Percentiles rank a stretch among this genome's conserved stretches.
Evolutionary conservation across 2,329 filamentous ascomycete species (phyloP).

Genomic region (Escovopsis sp.): DNA sequence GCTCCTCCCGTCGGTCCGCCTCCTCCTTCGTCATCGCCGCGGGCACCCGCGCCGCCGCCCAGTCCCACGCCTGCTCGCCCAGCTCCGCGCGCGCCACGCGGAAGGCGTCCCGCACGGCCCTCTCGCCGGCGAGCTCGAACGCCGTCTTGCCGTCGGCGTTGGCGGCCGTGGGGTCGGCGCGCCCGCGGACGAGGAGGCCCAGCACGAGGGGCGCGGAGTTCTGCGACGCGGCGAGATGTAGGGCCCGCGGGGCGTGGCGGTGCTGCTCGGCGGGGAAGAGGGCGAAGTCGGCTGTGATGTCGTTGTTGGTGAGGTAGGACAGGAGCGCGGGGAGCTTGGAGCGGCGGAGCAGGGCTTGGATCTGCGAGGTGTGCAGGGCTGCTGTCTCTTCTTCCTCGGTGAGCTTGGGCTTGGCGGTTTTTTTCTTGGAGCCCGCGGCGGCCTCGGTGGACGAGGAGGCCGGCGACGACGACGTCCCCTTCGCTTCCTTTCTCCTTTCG

Average conservation of each 20-base stretch:
- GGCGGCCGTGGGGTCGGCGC: constrained; percentile 53
- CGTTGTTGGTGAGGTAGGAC: constrained; percentile 67
- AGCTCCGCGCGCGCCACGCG: constrained; percentile 72
- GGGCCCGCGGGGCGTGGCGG: constrained; percentile 64
- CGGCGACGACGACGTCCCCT: too few relatives aligned
- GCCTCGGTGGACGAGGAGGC: too few relatives aligned
- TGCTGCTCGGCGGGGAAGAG: constrained; percentile 61
- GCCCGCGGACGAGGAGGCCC: constrained; percentile 59
- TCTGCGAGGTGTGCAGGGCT: constrained; percentile 70
- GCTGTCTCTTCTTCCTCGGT: constrained; percentile 75
- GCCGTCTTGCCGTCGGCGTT: constrained; percentile 70
- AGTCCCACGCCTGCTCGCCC: constrained; percentile 62
- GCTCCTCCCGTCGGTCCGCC: constrained; percentile 50
- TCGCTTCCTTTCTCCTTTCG: constrained; percentile 25
- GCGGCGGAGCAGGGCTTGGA: constrained; percentile 75
- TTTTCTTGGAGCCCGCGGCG: constrained; percentile 24
- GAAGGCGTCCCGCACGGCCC: constrained; percentile 78
- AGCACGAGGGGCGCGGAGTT: constrained; percentile 65
- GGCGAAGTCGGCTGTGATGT: constrained; percentile 52
- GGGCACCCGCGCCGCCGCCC: constrained; percentile 63
- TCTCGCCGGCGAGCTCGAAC: constrained; percentile 77
- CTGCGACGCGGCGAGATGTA: constrained; percentile 73
- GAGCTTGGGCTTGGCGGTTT: constrained; percentile 45
- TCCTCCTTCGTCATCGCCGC: constrained; percentile 54
- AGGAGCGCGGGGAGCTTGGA: constrained; percentile 80